phyloP scores from a whole-genome alignment of 2,329 filamentous ascomycete species.

The Thelonectria blattea region DNA sequence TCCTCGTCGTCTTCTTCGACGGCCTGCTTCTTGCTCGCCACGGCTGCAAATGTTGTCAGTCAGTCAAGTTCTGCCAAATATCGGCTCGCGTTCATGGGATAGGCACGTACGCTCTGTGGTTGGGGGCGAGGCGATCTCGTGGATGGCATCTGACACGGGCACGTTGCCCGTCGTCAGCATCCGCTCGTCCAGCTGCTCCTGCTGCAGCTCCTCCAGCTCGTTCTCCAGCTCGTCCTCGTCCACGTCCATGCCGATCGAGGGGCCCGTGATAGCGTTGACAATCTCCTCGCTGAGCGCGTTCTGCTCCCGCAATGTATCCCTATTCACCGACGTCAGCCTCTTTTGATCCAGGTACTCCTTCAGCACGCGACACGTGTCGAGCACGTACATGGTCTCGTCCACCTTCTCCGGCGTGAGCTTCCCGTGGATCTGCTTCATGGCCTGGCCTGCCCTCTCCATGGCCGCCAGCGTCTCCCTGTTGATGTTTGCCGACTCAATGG shows the following conservation, averaged over 20 bases:
- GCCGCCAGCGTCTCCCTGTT: slow-evolving; percentile 95
- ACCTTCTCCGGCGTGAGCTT: slow-evolving; percentile 93
- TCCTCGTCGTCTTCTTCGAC: slow-evolving; percentile 92
- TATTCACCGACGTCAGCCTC: slow-evolving; percentile 50
- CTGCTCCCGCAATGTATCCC: slow-evolving; percentile 90
- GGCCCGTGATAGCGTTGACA: slow-evolving; percentile 79
- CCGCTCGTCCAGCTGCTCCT: slow-evolving; percentile 90
- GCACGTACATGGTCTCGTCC: slow-evolving; percentile 86
- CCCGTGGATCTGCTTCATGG: slow-evolving; percentile 93
- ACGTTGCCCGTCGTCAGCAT: slow-evolving; percentile 90
- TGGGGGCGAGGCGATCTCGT: slow-evolving; percentile 76
- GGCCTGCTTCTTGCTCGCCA: slow-evolving; percentile 48
- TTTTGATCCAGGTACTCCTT: not conserved
- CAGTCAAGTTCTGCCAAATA: slow-evolving; percentile 12
- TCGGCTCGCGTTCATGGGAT: not conserved
- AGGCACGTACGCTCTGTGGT: slow-evolving; percentile 74
- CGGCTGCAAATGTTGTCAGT: slow-evolving; percentile 35
- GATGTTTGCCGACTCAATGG: slow-evolving; percentile 97
- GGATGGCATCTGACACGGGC: slow-evolving; percentile 79
- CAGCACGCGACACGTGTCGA: not conserved
- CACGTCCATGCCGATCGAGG: slow-evolving; percentile 68
- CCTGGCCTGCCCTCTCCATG: slow-evolving; percentile 88
- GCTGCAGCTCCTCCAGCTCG: slow-evolving; percentile 85
- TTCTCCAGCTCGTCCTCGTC: slow-evolving; percentile 88
- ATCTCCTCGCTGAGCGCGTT: slow-evolving; percentile 95